phyloP scores from a whole-genome alignment of 371 early-diverging fungal genomes.

The Mortierella sp. region DNA sequence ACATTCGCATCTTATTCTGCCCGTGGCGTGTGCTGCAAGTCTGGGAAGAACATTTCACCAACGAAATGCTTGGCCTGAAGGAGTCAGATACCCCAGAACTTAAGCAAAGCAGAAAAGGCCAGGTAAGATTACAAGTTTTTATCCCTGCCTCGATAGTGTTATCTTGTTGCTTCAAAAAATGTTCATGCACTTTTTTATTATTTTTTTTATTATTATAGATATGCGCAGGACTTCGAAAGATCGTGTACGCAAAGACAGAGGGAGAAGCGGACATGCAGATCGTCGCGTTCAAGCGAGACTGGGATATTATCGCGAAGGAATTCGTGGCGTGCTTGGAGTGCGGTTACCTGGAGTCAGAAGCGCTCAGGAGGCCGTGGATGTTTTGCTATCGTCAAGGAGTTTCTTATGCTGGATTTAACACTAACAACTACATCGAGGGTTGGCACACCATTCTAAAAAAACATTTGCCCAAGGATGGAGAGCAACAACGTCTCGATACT shows the following conservation, averaged over 20 bases:
- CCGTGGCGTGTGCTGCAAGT: constrained; percentile 13
- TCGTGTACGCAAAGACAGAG: neutral
- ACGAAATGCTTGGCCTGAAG: neutral
- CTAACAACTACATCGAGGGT: constrained; percentile 16
- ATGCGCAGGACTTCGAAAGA: constrained; percentile 1
- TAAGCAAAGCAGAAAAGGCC: neutral
- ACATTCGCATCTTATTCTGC: constrained; percentile 10
- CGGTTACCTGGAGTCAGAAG: neutral
- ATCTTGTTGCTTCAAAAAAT: too few species aligned
- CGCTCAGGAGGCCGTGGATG: constrained; percentile 8
- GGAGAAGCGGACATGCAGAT: neutral
- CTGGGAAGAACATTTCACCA: constrained; percentile 7
- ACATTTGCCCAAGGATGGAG: constrained; percentile 9
- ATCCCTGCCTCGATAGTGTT: too few species aligned
- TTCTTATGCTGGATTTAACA: constrained; percentile 1
- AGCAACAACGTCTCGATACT: constrained; percentile 13
- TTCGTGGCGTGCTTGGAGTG: constrained; percentile 1
- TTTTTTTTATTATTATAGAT: neutral
- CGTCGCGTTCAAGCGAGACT: neutral
- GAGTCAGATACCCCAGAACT: too few species aligned
- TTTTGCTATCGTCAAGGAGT: constrained; percentile 6
- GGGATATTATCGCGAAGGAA: neutral
- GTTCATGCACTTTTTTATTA: neutral
- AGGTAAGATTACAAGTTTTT: constrained; percentile 1
- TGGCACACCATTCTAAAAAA: constrained; percentile 9